Percentiles rank a stretch among this genome's conserved stretches.
Conservation (phyloP, 2,329 filamentous ascomycete species). For the Verticillium nonalfalfae region DNA sequence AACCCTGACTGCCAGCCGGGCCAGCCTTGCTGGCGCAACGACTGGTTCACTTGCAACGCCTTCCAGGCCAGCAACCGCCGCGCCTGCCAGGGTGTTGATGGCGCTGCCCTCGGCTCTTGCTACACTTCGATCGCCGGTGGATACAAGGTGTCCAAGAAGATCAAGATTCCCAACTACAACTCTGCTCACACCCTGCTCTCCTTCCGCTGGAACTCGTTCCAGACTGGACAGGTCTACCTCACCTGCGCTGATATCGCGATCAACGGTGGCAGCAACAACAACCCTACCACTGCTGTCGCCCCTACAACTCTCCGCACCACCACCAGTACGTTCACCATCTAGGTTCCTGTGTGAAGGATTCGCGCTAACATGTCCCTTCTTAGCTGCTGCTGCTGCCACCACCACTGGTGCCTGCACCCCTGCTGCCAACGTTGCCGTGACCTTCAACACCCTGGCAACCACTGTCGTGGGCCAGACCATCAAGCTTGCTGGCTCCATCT, state of each 20-base stretch:
- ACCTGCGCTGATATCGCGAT: conserved; percentile 47
- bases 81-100: conserved; percentile 39
- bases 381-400: not conserved
- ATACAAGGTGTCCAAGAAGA: conserved; percentile 45
- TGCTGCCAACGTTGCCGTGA: conserved; percentile 32
- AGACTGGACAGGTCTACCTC: conserved; percentile 47
- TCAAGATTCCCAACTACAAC: conserved; percentile 40
- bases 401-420: not conserved
- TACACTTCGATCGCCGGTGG: conserved; percentile 45
- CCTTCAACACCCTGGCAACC: conserved; percentile 33
- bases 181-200: conserved; percentile 44
- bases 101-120: conserved; percentile 34
- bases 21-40: conserved; percentile 39
- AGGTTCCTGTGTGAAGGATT: not conserved
- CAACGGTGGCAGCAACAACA: conserved; percentile 21
- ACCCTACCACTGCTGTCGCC: not conserved
- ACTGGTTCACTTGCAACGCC: conserved; percentile 49
- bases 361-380: conserved; percentile 6
- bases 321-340: conserved; percentile 4
- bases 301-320: conserved; percentile 10
- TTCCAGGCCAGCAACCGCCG: conserved; percentile 29
- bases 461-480: conserved; percentile 42
- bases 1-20: conserved; percentile 38
- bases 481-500: conserved; percentile 38
- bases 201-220: conserved; percentile 48